A percentile compares a stretch with the other conserved stretches of the same genome.
Evolutionary conservation across 2,329 filamentous ascomycete species (phyloP).

Genomic region (Sporothrix variecibatus): DNA sequence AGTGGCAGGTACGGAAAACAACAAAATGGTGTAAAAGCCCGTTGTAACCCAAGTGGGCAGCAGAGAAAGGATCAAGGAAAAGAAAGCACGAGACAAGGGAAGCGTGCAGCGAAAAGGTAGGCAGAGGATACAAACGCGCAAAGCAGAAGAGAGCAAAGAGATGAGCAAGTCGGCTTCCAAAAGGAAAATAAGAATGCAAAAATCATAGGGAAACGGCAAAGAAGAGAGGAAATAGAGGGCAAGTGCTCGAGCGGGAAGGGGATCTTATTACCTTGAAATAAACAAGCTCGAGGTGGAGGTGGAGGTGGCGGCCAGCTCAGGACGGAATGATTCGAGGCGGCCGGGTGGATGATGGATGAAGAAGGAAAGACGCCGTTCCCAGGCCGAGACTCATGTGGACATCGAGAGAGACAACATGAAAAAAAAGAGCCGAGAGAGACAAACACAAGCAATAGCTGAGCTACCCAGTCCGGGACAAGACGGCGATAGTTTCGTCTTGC

Average conservation of each 20-base stretch:
- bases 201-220: not conserved
- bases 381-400: not conserved
- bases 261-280: slow-evolving; percentile 18
- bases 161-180: not conserved
- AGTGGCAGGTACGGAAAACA: not conserved
- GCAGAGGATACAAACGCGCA: not conserved
- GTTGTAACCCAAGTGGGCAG: slow-evolving; percentile 9
- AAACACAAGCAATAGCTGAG: not conserved
- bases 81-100: not conserved
- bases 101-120: not conserved
- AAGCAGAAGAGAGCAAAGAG: not conserved
- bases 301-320: slow-evolving; percentile 21
- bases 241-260: slow-evolving; percentile 10
- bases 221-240: not conserved
- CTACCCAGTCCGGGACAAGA: not conserved
- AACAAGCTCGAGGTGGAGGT: slow-evolving; percentile 12
- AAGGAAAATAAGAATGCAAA: not conserved
- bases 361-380: not conserved
- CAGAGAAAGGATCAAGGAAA: not conserved
- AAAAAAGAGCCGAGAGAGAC: not conserved
- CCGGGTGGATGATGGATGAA: not conserved
- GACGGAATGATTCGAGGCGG: slow-evolving; percentile 15
- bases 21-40: not conserved
- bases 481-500: not conserved
- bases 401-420: not conserved